Percentiles rank a stretch among this genome's conserved stretches.
phyloP scores from a whole-genome alignment of 495 filamentous ascomycete species.

The Aspergillus steynii region DNA sequence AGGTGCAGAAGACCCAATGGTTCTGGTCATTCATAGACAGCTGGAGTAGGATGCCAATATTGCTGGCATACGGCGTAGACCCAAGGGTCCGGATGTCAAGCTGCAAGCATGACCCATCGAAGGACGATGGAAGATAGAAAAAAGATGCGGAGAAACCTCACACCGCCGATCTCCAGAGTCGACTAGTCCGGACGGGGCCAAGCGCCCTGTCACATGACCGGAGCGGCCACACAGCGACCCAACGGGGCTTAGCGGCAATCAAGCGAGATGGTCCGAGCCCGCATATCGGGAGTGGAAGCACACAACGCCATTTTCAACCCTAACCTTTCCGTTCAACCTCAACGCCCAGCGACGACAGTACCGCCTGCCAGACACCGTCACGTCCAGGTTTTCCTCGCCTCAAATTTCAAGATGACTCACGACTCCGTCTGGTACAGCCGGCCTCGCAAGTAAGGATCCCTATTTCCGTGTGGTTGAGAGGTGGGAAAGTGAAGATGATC shows the following conservation, averaged over 20 bases:
- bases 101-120: background rate
- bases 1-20: too few species aligned
- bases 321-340: slow-evolving; percentile 36
- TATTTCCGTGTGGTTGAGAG: slow-evolving; percentile 8
- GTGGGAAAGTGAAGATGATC: background rate
- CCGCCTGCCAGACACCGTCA: slow-evolving; percentile 41
- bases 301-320: slow-evolving; percentile 43
- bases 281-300: slow-evolving; percentile 33
- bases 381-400: slow-evolving; percentile 36
- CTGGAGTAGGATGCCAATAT: too few species aligned
- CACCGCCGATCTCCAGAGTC: slow-evolving; percentile 8
- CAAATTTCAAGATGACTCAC: slow-evolving; percentile 83
- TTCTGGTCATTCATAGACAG: too few species aligned
- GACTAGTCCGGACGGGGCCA: too few species aligned
- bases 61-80: too few species aligned
- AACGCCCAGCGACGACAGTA: slow-evolving; percentile 43
- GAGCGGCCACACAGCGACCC: slow-evolving; percentile 4
- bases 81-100: too few species aligned
- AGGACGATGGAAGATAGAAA: background rate
- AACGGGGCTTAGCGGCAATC: slow-evolving; percentile 29
- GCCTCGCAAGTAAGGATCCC: slow-evolving; percentile 71
- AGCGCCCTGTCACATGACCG: slow-evolving; percentile 17
- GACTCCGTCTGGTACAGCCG: slow-evolving; percentile 99
- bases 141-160: slow-evolving; percentile 6
- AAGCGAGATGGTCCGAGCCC: slow-evolving; percentile 40